Evolutionary conservation across 148 eudicot species (phyloP), one percentile per base, ranked within the genome.

Genomic region (Rhododendron mucronatum): DNA sequence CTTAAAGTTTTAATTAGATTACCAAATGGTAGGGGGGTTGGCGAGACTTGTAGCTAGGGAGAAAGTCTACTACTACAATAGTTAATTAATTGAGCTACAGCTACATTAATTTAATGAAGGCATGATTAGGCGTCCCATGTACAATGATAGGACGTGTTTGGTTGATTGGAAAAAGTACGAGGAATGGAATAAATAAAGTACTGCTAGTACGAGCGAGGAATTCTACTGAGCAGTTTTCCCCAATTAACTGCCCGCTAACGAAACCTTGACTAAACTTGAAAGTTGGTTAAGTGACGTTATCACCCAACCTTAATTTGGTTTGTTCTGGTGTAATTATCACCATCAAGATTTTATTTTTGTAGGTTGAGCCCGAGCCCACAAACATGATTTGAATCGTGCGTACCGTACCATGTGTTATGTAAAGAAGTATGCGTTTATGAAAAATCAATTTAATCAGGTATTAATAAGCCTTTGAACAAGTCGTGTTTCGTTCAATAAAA

Each of bases 41-140:
- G 85, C 57, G 18, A 83, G 67, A 83, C 85, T 35, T 41, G 85
- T 65, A 83, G 23, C 21, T 1, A 6, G 14, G 30, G 33, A 20
- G 35, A 33, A 33, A n/a, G 16, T 83, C 55, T n/a, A 63, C n/a
- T 30, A 30, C 30, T 23, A 41, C 35, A 33, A 33, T 33, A 33
- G 7, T 39, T 41, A 23, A 59, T 37, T 23, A 50, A 77, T 39
- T 8, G n/a, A 15, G 23, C 14, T 20, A 35, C 82, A 77, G 82
- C 41, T 85, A 75, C 51, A 85, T 78, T 78, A 41, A 85, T 77
- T 77, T 77, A 41, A 44, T 78, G 55, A 78, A 16, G 44, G 51
- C 69, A 78, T 85, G 65, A 21, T 59, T 59, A 59, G 9, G 78
- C 61, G 47, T 67, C 23, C 37, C 50, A n/a, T 26, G 45, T 63